Evolutionary conservation across 163 green algal species (phyloP), one percentile per base, ranked within the genome.

Genomic region (Volvox carteri): DNA sequence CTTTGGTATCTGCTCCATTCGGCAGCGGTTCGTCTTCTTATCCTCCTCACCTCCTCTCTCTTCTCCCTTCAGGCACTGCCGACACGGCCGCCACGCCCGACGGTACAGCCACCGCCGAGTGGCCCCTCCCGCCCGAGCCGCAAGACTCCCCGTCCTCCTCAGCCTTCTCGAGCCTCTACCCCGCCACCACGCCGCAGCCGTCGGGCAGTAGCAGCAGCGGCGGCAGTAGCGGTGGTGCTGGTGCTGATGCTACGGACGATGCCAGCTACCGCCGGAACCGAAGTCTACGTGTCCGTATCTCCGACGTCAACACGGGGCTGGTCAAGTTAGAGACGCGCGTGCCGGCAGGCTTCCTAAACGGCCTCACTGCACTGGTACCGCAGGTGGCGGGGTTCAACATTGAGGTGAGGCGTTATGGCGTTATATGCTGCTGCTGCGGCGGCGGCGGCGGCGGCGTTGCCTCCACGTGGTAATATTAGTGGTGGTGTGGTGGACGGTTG

Each of bases 281-380:
- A 41, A 79, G 33, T 12, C 54, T 90, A 33, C 73, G 85, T 3
- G 73, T 90, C 50, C 60, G 85, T 30, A 90, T 90, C 58, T 44
- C 65, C 0, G 85, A 90, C 35, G 28, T n/a, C 6, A 37, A 11
- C 54, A 85, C 56, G 4, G 89, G 89, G 1, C 28, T 90, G 72
- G 90, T 92, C 21, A 92, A 92, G 72, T 85, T 92, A 60, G 90
- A 92, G 90, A 92, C 90, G 46, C 81, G 81, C 33, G 46, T 87
- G 8, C 62, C 62, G 19, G 80, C 62, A n/a, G 90, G 90, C 70
- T 92, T 92, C 78, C 70, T 92, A 2, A 76, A 90, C 28, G 90
- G 90, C 56, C 60, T 92, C 2, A 78, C 85, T 4, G 90, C 90
- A 14, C 58, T 92, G 42, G 85, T 92, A 48, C 90, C 90, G 16